phyloP scores from a whole-genome alignment of 2,329 filamentous ascomycete genomes.

The Arthrobotrys megalospora region DNA sequence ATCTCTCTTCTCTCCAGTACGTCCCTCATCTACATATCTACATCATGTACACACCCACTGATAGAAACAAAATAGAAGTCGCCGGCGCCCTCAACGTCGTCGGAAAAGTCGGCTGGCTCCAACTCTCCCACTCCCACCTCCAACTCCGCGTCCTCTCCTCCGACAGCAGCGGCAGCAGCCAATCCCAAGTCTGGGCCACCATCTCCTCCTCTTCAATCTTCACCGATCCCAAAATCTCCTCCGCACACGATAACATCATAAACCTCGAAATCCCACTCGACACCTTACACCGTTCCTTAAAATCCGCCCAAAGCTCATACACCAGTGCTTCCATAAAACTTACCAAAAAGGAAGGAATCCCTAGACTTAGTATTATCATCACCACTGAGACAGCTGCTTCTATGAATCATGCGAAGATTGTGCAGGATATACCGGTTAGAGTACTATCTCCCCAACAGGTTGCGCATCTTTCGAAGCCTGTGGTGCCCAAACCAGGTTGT shows the following conservation, averaged over 20 bases:
- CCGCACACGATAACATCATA: slow-evolving; percentile 86
- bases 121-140: slow-evolving; percentile 86
- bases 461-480: slow-evolving; percentile 93
- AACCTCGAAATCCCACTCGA: slow-evolving; percentile 95
- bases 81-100: slow-evolving; percentile 76
- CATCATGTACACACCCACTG: slow-evolving; percentile 35
- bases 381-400: slow-evolving; percentile 77
- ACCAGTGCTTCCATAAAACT: slow-evolving; percentile 88
- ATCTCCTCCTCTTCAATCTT: slow-evolving; percentile 79
- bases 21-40: slow-evolving; percentile 60
- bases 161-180: slow-evolving; percentile 74
- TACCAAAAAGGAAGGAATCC: slow-evolving; percentile 82
- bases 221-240: slow-evolving; percentile 86
- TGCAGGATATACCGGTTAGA: slow-evolving; percentile 94
- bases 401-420: slow-evolving; percentile 77
- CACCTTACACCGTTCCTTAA: slow-evolving; percentile 89
- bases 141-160: slow-evolving; percentile 97
- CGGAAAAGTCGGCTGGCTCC: slow-evolving; percentile 76
- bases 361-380: slow-evolving; percentile 90
- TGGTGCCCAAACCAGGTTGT: slow-evolving; percentile 90
- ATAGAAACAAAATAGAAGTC: slow-evolving; percentile 70
- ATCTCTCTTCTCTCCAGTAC: slow-evolving; percentile 77
- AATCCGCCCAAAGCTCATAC: slow-evolving; percentile 80
- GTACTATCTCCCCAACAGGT: slow-evolving; percentile 87
- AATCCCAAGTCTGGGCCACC: slow-evolving; percentile 89